Evolutionary conservation across 2,329 filamentous ascomycete species (phyloP), one percentile per base, ranked within the genome.

Genomic region (Lecanosticta acicola): DNA sequence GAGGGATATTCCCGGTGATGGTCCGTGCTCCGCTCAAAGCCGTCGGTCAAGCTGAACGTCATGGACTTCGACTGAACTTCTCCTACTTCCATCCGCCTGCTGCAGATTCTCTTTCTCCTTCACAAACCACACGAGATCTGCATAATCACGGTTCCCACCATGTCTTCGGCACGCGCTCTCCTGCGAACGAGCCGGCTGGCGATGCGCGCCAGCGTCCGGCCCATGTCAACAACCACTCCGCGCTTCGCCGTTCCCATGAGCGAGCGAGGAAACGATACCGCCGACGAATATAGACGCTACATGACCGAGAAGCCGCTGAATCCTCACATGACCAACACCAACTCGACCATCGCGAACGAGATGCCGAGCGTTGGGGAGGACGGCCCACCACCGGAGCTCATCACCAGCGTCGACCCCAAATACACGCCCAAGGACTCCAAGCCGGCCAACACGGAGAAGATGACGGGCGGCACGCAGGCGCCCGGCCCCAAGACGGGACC

Each of bases 261-360:
- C 59, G 71, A 74, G 46, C 69, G 73, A 48, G 66, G 64, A 50
- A 73, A 78, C 48, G 73, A 78, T 53, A 80, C 71, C 9, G 71
- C 73, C 17, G 68, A 73, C 43, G 70, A 72, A 39, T 74, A 80
- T 61, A 72, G 78, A 54, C 72, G 77, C 55, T 69, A 69, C 49
- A 78, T 83, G 64, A 74, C 66, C 21, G 70, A 76, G 50, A 82
- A 77, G 66, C 68, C 74, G 1, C 62, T 78, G 21, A 83, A 83
- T 55, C 80, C 78, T 16, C 76, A 80, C 57, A 68, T 84, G 62
- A 80, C 80, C 24, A 82, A 82, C 63, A 81, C 78, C 1, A 82
- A 71, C 42, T 81, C 78, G 7, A 82, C 80, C 9, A 78, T 81
- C 59, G 71, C 75, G 46, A 81, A 81, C 59, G 75, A 80, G 53